Conservation (phyloP, 2,329 filamentous ascomycete species). For the Alternaria novae-zelandiae region DNA sequence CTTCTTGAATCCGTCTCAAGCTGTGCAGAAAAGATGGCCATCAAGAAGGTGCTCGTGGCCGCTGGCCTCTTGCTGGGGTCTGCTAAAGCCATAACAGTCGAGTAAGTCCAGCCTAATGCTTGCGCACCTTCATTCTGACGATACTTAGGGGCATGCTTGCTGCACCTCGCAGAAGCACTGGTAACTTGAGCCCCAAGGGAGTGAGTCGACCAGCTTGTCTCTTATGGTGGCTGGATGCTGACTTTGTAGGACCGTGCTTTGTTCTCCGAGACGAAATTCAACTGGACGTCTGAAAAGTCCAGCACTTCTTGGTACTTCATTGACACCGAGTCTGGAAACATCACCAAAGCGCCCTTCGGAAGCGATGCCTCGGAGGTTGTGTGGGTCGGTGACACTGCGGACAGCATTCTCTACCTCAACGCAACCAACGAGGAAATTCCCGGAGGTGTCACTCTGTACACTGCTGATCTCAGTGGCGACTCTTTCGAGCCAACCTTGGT, state of each 20-base stretch:
- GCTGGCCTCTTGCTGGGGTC: slow-evolving; percentile 34
- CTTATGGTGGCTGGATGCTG: neutral
- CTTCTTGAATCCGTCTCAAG: neutral
- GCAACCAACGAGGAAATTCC: slow-evolving; percentile 64
- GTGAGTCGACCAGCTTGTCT: slow-evolving; percentile 20
- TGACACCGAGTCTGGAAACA: slow-evolving; percentile 38
- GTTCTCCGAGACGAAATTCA: slow-evolving; percentile 44
- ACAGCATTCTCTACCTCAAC: slow-evolving; percentile 68
- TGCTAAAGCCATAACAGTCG: slow-evolving; percentile 33
- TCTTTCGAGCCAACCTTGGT: slow-evolving; percentile 39
- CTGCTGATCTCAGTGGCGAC: slow-evolving; percentile 36
- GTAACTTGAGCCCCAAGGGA: slow-evolving; percentile 41
- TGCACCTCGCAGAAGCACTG: slow-evolving; percentile 41
- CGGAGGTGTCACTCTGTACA: slow-evolving; percentile 45
- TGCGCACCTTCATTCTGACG: slow-evolving; percentile 1
- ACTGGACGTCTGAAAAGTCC: slow-evolving; percentile 44
- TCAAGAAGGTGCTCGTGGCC: slow-evolving; percentile 31
- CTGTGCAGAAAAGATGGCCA: slow-evolving; percentile 33
- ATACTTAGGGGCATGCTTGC: slow-evolving; percentile 27
- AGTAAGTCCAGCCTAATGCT: slow-evolving; percentile 21
- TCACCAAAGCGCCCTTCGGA: slow-evolving; percentile 42
- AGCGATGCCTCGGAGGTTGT: slow-evolving; percentile 43
- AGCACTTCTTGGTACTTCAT: slow-evolving; percentile 58
- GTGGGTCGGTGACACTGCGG: slow-evolving; percentile 41
- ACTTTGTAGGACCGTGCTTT: slow-evolving; percentile 38